A percentile compares a stretch with the other conserved stretches of the same genome.
Evolutionary conservation across 2,329 filamentous ascomycete genomes (phyloP).

Genomic region (Phaeosphaeria sp.): DNA sequence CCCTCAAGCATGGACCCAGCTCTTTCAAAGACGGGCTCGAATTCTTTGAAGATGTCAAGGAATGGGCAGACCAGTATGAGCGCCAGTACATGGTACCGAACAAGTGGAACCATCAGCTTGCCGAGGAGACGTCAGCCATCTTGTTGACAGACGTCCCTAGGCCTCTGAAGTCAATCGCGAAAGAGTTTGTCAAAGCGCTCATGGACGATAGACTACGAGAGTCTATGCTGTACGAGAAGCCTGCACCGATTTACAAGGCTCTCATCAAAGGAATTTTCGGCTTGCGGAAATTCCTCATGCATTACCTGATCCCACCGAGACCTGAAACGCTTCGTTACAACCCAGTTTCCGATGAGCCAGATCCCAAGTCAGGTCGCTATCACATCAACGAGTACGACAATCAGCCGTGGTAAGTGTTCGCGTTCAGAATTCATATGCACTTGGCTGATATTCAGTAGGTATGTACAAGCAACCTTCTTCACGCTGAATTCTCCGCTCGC

Average conservation of each 20-base stretch:
- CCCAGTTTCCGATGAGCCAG: slow-evolving; percentile 53
- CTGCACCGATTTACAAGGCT: slow-evolving; percentile 44
- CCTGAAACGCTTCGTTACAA: slow-evolving; percentile 38
- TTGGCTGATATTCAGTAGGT: slow-evolving; percentile 19
- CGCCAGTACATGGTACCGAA: slow-evolving; percentile 60
- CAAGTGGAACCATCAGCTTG: slow-evolving; percentile 50
- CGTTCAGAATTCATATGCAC: background rate
- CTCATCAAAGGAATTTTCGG: slow-evolving; percentile 58
- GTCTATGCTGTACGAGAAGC: slow-evolving; percentile 61
- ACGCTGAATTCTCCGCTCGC: slow-evolving; percentile 19
- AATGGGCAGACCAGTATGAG: slow-evolving; percentile 67
- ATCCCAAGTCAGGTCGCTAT: slow-evolving; percentile 51
- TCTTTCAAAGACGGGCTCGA: slow-evolving; percentile 59
- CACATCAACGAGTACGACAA: slow-evolving; percentile 22
- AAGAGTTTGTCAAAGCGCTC: slow-evolving; percentile 63
- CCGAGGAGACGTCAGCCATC: slow-evolving; percentile 66
- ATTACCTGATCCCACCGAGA: slow-evolving; percentile 68
- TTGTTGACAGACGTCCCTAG: slow-evolving; percentile 64
- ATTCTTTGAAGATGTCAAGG: slow-evolving; percentile 59
- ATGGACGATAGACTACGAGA: slow-evolving; percentile 70
- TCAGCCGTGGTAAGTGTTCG: slow-evolving; percentile 51
- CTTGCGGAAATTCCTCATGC: slow-evolving; percentile 62
- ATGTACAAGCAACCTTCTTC: slow-evolving; percentile 30
- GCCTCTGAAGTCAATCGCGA: slow-evolving; percentile 54
- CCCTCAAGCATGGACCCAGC: slow-evolving; percentile 49